Conservation (phyloP, 768 basidiomycete species). For the Russula compacta region DNA sequence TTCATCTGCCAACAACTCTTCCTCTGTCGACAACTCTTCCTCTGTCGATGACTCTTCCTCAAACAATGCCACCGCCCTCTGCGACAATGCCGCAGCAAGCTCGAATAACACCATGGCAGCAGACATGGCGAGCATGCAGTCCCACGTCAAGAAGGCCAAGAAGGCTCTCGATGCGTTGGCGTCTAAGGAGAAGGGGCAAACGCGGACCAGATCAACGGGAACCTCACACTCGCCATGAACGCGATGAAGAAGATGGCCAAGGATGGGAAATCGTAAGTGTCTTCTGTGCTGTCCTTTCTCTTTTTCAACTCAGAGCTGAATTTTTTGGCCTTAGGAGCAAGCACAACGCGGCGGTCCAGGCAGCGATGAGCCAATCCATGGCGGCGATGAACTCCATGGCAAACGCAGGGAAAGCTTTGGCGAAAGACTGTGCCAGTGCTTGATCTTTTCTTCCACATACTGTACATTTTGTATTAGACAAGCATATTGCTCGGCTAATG, state of each 20-base stretch:
- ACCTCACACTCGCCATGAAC: background rate
- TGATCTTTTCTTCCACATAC: background rate
- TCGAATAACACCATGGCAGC: background rate
- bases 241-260: background rate
- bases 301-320: background rate
- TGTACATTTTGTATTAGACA: background rate
- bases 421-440: background rate
- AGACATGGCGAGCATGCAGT: background rate
- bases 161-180: background rate
- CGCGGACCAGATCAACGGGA: background rate
- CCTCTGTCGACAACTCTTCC: background rate
- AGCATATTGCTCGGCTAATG: background rate
- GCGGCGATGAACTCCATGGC: background rate
- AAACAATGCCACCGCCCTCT: no score
- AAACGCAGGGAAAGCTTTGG: background rate
- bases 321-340: background rate
- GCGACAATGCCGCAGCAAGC: no score
- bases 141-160: background rate
- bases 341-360: background rate
- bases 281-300: background rate
- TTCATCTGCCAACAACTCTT: background rate
- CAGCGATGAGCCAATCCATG: background rate
- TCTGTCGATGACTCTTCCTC: no score
- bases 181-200: background rate
- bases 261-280: background rate